phyloP scores from a whole-genome alignment of 2,329 filamentous ascomycete genomes.

The Madurella fahalii region DNA sequence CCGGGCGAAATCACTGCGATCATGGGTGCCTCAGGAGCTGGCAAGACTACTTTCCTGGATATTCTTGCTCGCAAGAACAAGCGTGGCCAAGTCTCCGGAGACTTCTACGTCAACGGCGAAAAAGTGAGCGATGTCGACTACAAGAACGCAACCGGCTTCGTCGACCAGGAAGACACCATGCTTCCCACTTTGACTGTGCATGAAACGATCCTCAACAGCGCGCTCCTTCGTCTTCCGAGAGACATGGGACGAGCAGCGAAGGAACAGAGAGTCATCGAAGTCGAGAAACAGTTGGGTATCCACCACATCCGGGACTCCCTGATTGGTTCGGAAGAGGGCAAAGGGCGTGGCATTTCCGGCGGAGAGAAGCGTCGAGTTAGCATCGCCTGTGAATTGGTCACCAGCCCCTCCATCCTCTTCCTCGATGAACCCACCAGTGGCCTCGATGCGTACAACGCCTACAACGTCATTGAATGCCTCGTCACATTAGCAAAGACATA shows the following conservation, averaged over 20 bases:
- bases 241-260: conserved; percentile 88
- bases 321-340: conserved; percentile 93
- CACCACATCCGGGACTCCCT: conserved; percentile 89
- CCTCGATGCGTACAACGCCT: conserved; percentile 93
- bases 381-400: conserved; percentile 96
- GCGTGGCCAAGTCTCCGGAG: conserved; percentile 69
- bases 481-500: conserved; percentile 94
- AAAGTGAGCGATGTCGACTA: conserved; percentile 81
- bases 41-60: conserved; percentile 95
- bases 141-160: conserved; percentile 89
- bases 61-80: conserved; percentile 97
- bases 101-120: conserved; percentile 92
- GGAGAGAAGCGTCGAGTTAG: conserved; percentile 95
- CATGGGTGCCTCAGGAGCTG: conserved; percentile 96
- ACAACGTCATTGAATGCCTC: conserved; percentile 94
- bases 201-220: conserved; percentile 94
- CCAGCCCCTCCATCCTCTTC: conserved; percentile 94
- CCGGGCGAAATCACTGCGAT: conserved; percentile 96
- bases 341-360: conserved; percentile 90
- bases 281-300: conserved; percentile 94
- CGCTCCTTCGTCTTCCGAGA: conserved; percentile 81
- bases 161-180: conserved; percentile 98
- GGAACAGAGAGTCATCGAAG: conserved; percentile 84
- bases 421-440: conserved; percentile 96
- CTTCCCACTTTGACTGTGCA: conserved; percentile 93